These are phyloP conservation scores for Globisporangium okanoganense DNA, from an alignment of 352 stramenopile genomes.

Conservation along the genomic window DNA sequence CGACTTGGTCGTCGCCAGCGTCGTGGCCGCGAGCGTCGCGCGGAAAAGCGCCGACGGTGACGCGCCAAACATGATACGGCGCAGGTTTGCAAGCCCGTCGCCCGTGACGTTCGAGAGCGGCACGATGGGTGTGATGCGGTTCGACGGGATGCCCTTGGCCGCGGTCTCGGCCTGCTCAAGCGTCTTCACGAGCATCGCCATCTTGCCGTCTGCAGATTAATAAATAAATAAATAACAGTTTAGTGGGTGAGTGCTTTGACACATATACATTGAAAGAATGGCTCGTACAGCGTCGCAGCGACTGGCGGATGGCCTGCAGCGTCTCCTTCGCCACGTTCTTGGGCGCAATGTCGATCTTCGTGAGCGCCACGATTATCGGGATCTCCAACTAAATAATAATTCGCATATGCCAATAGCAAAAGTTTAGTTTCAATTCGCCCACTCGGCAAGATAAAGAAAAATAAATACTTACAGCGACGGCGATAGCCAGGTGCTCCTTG, in stretches of 20 bases:
- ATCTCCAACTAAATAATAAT: constrained; percentile 65
- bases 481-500: constrained; percentile 91
- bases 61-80: constrained; percentile 64
- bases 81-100: constrained; percentile 83
- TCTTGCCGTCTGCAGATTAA: constrained; percentile 73
- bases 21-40: constrained; percentile 53
- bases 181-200: constrained; percentile 92
- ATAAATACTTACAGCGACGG: constrained; percentile 67
- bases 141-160: constrained; percentile 86
- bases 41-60: constrained; percentile 74
- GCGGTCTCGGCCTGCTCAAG: constrained; percentile 81
- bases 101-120: constrained; percentile 98
- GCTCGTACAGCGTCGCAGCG: constrained; percentile 67
- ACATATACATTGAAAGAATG: background rate
- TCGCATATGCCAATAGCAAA: background rate
- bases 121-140: constrained; percentile 95
- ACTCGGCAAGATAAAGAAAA: background rate
- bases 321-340: constrained; percentile 93
- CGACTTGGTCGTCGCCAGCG: constrained; percentile 54
- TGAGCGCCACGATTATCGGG: constrained; percentile 91
- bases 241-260: background rate
- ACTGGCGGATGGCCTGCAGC: constrained; percentile 84
- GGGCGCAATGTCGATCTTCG: constrained; percentile 93
- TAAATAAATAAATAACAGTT: background rate
- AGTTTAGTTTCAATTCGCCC: background rate